A percentile compares a stretch with the other conserved stretches of the same genome.
These are phyloP conservation scores for Ophiocytium majus DNA, from an alignment of 352 stramenopile genomes.

Conservation along the genomic window DNA sequence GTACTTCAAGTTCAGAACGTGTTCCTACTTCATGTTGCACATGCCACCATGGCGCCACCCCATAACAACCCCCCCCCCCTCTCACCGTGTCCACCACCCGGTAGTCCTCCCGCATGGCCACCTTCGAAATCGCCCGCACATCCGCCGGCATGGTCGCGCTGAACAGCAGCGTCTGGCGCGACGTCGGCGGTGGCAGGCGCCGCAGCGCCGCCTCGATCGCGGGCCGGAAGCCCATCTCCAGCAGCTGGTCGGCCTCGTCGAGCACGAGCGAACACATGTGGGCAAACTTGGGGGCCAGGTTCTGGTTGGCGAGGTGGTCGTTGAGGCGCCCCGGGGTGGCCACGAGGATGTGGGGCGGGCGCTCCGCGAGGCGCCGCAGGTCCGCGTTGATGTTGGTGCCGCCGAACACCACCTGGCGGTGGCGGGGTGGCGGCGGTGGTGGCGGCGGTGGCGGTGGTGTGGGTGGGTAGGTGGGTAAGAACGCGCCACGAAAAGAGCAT, in stretches of 20 bases:
- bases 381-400: slow-evolving; percentile 80
- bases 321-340: slow-evolving; percentile 89
- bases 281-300: slow-evolving; percentile 72
- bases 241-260: slow-evolving; percentile 72
- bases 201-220: slow-evolving; percentile 82
- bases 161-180: slow-evolving; percentile 90
- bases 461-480: too few relatives aligned
- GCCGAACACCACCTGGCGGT: slow-evolving; percentile 62
- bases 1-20: too few relatives aligned
- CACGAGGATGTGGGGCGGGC: slow-evolving; percentile 82
- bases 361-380: slow-evolving; percentile 51
- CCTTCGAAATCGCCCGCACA: slow-evolving; percentile 76
- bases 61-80: too few relatives aligned
- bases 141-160: slow-evolving; percentile 84
- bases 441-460: not conserved
- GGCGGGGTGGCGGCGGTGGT: slow-evolving; percentile 22
- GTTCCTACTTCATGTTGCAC: too few relatives aligned
- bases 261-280: slow-evolving; percentile 68
- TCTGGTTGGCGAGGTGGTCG: slow-evolving; percentile 89
- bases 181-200: slow-evolving; percentile 59
- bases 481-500: too few relatives aligned
- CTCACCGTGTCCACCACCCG: slow-evolving; percentile 75
- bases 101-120: slow-evolving; percentile 78
- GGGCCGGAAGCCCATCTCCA: slow-evolving; percentile 74
- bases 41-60: too few relatives aligned